Conservation (phyloP, 2,329 filamentous ascomycete species). For the Hypoxylon sp. region DNA sequence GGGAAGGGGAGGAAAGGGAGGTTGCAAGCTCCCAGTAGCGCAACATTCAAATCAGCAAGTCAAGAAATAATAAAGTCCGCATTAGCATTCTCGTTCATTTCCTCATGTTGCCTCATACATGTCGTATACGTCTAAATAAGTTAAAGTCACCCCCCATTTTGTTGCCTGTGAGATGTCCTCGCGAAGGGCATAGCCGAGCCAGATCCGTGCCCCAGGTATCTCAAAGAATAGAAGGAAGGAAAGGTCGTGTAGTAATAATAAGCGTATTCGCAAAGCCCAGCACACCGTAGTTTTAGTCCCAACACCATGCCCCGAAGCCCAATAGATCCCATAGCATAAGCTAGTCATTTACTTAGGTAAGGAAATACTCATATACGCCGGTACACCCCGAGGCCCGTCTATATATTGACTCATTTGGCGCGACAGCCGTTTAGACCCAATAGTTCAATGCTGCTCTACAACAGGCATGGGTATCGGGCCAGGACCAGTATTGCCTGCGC, state of each 20-base stretch:
- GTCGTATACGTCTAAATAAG: conserved; percentile 38
- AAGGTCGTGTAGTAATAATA: conserved; percentile 24
- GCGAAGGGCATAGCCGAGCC: conserved; percentile 30
- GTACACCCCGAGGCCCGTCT: conserved; percentile 29
- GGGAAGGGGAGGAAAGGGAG: not conserved
- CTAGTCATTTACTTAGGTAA: conserved; percentile 30
- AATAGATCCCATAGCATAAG: conserved; percentile 26
- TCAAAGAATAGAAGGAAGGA: conserved; percentile 34
- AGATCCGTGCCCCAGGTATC: conserved; percentile 40
- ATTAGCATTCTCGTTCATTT: conserved; percentile 39
- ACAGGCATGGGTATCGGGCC: conserved; percentile 30
- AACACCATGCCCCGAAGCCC: conserved; percentile 35
- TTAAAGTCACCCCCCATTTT: conserved; percentile 40
- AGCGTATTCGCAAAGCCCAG: conserved; percentile 25
- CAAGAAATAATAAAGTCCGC: conserved; percentile 18
- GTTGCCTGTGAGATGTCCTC: conserved; percentile 43
- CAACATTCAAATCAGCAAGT: conserved; percentile 1
- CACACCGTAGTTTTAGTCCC: conserved; percentile 38
- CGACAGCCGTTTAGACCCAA: conserved; percentile 9
- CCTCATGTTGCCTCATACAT: conserved; percentile 42
- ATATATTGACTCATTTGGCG: conserved; percentile 31
- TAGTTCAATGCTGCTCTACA: conserved; percentile 30
- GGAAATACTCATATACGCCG: conserved; percentile 42
- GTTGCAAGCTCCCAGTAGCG: conserved; percentile 1
- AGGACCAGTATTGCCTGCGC: conserved; percentile 28